A percentile compares a stretch with the other conserved stretches of the same genome.
These are phyloP conservation scores for Favolaschia claudopus DNA, from an alignment of 768 basidiomycete species.

Conservation along the genomic window DNA sequence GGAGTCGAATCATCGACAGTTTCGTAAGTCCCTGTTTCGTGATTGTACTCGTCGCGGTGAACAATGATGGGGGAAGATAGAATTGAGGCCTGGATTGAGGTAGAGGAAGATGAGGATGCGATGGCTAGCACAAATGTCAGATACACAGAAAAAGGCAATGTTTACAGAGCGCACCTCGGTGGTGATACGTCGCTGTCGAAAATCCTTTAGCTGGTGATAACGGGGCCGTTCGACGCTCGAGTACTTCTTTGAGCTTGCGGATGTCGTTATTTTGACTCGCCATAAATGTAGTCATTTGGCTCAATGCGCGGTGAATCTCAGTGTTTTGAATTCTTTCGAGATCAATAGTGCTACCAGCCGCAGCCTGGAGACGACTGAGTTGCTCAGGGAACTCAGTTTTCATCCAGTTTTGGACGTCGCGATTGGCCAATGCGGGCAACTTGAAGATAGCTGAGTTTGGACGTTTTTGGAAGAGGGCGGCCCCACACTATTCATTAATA, in stretches of 20 bases:
- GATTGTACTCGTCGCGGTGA: too few relatives aligned
- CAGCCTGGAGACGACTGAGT: background rate
- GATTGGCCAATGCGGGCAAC: conserved; percentile 14
- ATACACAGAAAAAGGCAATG: too few relatives aligned
- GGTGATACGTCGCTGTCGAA: background rate
- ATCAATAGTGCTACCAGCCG: background rate
- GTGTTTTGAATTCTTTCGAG: background rate
- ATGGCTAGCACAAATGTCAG: too few relatives aligned
- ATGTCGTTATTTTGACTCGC: background rate
- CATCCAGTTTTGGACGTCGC: conserved; percentile 23
- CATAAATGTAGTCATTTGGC: too few relatives aligned
- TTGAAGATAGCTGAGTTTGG: conserved; percentile 21
- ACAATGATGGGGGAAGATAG: too few relatives aligned
- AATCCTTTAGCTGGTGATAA: conserved; percentile 3
- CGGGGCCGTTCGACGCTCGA: background rate
- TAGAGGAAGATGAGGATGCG: too few relatives aligned
- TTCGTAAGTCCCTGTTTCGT: too few relatives aligned
- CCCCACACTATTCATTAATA: conserved; percentile 5
- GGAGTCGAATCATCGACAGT: background rate
- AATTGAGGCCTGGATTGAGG: too few relatives aligned
- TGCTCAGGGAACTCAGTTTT: conserved; percentile 1
- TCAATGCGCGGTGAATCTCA: background rate
- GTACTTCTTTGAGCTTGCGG: background rate
- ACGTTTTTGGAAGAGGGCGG: conserved; percentile 8
- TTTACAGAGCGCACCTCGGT: too few relatives aligned